Percentiles rank a stretch among this genome's conserved stretches.
Conservation (phyloP, 1,284 basidiomycete genomes). For the Ganoderma lingzhi region DNA sequence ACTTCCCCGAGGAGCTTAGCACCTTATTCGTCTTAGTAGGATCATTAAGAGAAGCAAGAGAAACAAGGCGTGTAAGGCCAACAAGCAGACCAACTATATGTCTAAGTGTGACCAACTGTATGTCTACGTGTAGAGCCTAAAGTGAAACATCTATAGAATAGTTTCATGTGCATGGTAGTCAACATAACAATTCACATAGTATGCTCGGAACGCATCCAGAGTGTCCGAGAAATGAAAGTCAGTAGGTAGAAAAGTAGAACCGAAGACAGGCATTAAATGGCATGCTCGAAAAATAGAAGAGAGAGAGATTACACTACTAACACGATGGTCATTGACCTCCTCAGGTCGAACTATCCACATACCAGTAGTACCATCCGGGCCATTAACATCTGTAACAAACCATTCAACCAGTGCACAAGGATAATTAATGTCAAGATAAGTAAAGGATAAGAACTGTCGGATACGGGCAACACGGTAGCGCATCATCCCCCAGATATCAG, state of each 20-base stretch:
- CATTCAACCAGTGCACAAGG: conserved; percentile 35
- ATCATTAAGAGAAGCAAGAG: too few species aligned
- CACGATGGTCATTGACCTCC: not conserved
- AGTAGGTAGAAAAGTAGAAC: conserved; percentile 10
- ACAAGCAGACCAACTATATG: too few species aligned
- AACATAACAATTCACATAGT: conserved; percentile 21
- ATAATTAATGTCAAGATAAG: conserved; percentile 8
- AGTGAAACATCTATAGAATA: conserved; percentile 7
- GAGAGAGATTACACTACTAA: conserved; percentile 17
- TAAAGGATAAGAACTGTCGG: conserved; percentile 20
- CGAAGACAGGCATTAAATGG: conserved; percentile 31
- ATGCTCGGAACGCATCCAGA: conserved; percentile 20
- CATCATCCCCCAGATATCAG: not conserved
- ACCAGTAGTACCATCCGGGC: conserved; percentile 27
- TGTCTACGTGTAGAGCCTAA: too few species aligned
- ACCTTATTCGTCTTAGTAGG: too few species aligned
- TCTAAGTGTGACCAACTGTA: too few species aligned
- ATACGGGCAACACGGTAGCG: conserved; percentile 18
- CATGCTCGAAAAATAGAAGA: conserved; percentile 23
- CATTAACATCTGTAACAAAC: conserved; percentile 25
- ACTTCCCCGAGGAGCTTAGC: too few species aligned
- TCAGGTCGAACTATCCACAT: conserved; percentile 34
- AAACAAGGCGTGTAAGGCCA: too few species aligned
- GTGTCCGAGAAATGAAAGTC: conserved; percentile 16
- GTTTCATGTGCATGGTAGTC: conserved; percentile 23